A percentile compares a stretch with the other conserved stretches of the same genome.
These are phyloP conservation scores for Phytophthora citricola DNA, from an alignment of 352 stramenopile species.

Conservation along the genomic window DNA sequence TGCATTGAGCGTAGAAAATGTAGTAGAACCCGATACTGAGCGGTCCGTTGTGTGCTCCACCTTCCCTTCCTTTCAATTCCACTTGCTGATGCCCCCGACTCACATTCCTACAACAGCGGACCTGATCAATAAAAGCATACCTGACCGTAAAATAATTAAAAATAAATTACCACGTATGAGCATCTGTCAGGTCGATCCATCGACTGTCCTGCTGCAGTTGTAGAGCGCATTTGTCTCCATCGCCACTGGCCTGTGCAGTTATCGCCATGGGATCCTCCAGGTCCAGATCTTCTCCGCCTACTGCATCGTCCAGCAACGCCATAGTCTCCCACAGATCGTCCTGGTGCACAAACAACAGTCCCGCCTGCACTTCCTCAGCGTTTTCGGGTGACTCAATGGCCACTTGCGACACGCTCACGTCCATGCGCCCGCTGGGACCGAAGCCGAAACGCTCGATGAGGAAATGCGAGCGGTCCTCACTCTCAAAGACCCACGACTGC, in stretches of 20 bases:
- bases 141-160: neutral
- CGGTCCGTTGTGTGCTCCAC: conserved; percentile 25
- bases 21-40: conserved; percentile 85
- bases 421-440: conserved; percentile 59
- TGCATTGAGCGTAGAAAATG: conserved; percentile 88
- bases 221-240: conserved; percentile 51
- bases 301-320: conserved; percentile 49
- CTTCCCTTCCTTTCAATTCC: conserved; percentile 16
- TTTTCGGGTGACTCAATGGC: conserved; percentile 9
- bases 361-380: conserved; percentile 34
- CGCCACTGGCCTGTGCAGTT: neutral
- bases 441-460: conserved; percentile 93
- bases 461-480: conserved; percentile 83
- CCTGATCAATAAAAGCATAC: neutral
- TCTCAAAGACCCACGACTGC: conserved; percentile 75
- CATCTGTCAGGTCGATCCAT: conserved; percentile 71
- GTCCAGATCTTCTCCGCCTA: conserved; percentile 24
- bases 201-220: conserved; percentile 54
- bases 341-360: conserved; percentile 76
- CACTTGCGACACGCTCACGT: conserved; percentile 77
- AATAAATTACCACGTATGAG: conserved; percentile 46
- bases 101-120: conserved; percentile 47
- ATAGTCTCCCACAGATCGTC: conserved; percentile 65
- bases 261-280: conserved; percentile 19
- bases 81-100: conserved; percentile 42